phyloP scores from a whole-genome alignment of 345 rosid genomes.

The Chamaenerion angustifolium region DNA sequence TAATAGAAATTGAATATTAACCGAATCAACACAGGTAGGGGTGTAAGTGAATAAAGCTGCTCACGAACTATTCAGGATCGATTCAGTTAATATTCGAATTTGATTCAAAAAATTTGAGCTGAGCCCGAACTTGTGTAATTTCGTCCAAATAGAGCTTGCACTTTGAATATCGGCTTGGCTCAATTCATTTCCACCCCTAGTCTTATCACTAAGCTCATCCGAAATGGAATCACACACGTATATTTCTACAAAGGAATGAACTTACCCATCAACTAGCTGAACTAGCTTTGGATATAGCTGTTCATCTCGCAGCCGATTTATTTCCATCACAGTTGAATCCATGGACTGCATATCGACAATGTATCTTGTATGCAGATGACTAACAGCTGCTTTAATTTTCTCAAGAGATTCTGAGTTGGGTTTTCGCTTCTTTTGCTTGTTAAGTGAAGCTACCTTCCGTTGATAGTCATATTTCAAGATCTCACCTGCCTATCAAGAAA shows the following conservation, averaged over 20 bases:
- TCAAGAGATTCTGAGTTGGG: conserved; percentile 65
- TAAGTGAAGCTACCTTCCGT: conserved; percentile 56
- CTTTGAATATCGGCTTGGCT: too few species aligned
- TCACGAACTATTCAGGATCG: too few species aligned
- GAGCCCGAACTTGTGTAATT: too few species aligned
- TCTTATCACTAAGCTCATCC: too few species aligned
- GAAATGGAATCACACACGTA: too few species aligned
- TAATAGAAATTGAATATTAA: too few species aligned
- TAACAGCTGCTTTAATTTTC: conserved; percentile 78
- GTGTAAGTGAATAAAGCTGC: too few species aligned
- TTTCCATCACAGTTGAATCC: conserved; percentile 93
- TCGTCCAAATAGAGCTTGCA: too few species aligned
- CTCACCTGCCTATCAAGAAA: conserved; percentile 67
- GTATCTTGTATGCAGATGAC: conserved; percentile 90
- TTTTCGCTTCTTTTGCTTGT: conserved; percentile 61
- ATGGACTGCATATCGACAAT: conserved; percentile 98
- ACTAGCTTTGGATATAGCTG: conserved; percentile 74
- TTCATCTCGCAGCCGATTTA: conserved; percentile 82
- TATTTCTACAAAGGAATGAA: conserved; percentile 3
- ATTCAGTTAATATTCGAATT: too few species aligned
- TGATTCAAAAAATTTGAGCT: too few species aligned
- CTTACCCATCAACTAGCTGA: conserved; percentile 82
- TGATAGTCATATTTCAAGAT: conserved; percentile 84
- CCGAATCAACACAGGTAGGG: too few species aligned
- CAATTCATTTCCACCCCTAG: too few species aligned